These are phyloP conservation scores for Saitozyma podzolica DNA, from an alignment of 768 basidiomycete species.

Conservation along the genomic window DNA sequence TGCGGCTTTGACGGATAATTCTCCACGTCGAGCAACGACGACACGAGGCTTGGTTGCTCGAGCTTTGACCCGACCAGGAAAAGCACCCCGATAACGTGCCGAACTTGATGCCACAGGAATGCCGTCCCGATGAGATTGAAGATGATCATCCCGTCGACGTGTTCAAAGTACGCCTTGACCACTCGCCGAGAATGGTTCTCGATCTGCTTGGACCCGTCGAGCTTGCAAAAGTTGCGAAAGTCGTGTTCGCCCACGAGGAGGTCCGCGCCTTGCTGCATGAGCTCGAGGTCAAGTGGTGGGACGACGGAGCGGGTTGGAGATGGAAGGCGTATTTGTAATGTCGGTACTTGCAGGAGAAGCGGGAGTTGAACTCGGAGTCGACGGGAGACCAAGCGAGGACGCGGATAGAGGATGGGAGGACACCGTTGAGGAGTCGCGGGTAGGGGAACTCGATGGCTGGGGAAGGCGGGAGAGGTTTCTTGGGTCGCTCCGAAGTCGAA, in stretches of 20 bases:
- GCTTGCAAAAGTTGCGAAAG: constrained; percentile 91
- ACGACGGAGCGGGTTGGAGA: constrained; percentile 47
- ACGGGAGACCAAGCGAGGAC: constrained; percentile 94
- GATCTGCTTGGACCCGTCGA: constrained; percentile 89
- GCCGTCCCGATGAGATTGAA: constrained; percentile 83
- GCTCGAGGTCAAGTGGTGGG: constrained; percentile 63
- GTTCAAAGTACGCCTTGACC: constrained; percentile 58
- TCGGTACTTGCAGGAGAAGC: constrained; percentile 78
- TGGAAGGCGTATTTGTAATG: constrained; percentile 99
- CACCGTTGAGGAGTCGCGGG: constrained; percentile 73
- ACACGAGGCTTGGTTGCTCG: constrained; percentile 70
- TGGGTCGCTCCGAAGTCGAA: not conserved
- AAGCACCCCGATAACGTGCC: constrained; percentile 88
- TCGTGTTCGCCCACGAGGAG: constrained; percentile 84
- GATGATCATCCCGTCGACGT: constrained; percentile 60
- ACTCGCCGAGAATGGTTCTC: constrained; percentile 72
- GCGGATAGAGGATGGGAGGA: constrained; percentile 86
- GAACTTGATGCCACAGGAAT: constrained; percentile 93
- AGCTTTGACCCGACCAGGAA: constrained; percentile 82
- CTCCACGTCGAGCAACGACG: constrained; percentile 69
- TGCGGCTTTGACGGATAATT: constrained; percentile 64
- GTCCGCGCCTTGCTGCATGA: constrained; percentile 73
- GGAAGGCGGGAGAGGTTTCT: not conserved
- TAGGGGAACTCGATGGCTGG: constrained; percentile 67
- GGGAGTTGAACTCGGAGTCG: constrained; percentile 71